Evolutionary conservation across 2,329 filamentous ascomycete genomes (phyloP).

Genomic region (Emergomyces africanus): DNA sequence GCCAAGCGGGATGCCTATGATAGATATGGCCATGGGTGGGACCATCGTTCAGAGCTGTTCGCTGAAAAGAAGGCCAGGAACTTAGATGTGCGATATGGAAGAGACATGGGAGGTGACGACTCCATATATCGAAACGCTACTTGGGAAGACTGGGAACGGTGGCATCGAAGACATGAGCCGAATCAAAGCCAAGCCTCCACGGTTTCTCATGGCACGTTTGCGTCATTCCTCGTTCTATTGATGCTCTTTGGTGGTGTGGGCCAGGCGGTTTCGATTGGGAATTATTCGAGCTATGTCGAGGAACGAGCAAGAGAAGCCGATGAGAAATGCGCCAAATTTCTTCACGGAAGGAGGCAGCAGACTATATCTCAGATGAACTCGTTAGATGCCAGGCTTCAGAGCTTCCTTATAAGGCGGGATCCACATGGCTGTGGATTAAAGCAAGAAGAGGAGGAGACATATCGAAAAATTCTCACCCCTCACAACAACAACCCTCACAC

Average conservation of each 20-base stretch:
- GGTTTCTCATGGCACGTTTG: constrained; percentile 69
- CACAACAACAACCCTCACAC: constrained; percentile 1
- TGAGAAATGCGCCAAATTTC: constrained; percentile 46
- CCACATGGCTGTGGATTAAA: constrained; percentile 36
- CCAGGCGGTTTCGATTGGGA: constrained; percentile 58
- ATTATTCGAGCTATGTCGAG: constrained; percentile 48
- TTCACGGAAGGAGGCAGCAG: constrained; percentile 42
- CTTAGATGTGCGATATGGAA: constrained; percentile 18
- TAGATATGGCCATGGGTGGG: constrained; percentile 68
- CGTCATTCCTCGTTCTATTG: constrained; percentile 55
- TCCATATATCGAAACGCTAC: constrained; percentile 64
- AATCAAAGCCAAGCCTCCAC: constrained; percentile 6
- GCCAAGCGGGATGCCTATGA: constrained; percentile 72
- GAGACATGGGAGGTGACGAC: constrained; percentile 27
- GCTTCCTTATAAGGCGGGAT: constrained; percentile 64
- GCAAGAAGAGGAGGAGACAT: constrained; percentile 30
- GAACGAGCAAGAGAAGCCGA: constrained; percentile 55
- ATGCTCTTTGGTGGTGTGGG: constrained; percentile 57
- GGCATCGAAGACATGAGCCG: constrained; percentile 45
- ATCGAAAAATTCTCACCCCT: constrained; percentile 22
- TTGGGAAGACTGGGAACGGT: constrained; percentile 95
- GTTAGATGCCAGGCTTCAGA: constrained; percentile 55
- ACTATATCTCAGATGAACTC: constrained; percentile 36
- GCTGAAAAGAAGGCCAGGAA: constrained; percentile 13
- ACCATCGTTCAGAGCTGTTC: constrained; percentile 23